Base-by-base conservation (phyloP, 371 early-diverging fungal species). In the Mortierella sp. region DNA sequence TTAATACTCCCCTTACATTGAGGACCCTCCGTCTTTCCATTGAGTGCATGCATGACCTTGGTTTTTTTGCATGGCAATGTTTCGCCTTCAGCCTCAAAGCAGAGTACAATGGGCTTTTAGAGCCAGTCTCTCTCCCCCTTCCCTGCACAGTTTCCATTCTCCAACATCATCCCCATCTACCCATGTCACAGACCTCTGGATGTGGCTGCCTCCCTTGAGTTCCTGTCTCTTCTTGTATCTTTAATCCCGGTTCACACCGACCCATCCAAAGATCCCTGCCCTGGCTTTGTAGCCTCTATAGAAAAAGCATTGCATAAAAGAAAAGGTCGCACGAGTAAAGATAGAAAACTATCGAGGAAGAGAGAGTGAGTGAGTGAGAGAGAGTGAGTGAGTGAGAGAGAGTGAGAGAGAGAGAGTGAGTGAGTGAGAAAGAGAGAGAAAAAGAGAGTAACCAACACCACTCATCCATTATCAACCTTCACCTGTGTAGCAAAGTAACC, bases 221-320 rank as follows among this genome's bases (percentile, higher is more conserved):
- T 61, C 62, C 62, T 40, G 39, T 61, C 43, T 40, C 62, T 61
- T 61, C 62, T 61, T 61, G 62, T n/a, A 61, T 61, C 62, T 37
- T 61, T 61, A 39, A 61, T 37, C 35, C 62, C 39, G 62, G 43
- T 61, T 40, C 62, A 39, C 22, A 61, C 62, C 62, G 40, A 40
- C 2, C 45, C 40, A 11, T 28, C 14, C 26, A 54, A 26, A 54
- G 54, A 62, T 37, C 62, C 62, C 37, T 37, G 37, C 61, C 45
- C 24, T 62, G 62, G n/a, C 39, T 40, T 62, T 35, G 60, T 54
- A 9, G 24, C 26, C 54, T 54, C 26, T 5, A 54, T 28, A 54
- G 11, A 54, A 26, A 43, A 54, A 54, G 10, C 5, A 51, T 49
- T 16, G 49, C 49, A n/a, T n/a, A 49, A 52, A 52, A 52, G 22